Conservation (phyloP, 495 filamentous ascomycete genomes). For the Pseudotulostoma volvatum region DNA sequence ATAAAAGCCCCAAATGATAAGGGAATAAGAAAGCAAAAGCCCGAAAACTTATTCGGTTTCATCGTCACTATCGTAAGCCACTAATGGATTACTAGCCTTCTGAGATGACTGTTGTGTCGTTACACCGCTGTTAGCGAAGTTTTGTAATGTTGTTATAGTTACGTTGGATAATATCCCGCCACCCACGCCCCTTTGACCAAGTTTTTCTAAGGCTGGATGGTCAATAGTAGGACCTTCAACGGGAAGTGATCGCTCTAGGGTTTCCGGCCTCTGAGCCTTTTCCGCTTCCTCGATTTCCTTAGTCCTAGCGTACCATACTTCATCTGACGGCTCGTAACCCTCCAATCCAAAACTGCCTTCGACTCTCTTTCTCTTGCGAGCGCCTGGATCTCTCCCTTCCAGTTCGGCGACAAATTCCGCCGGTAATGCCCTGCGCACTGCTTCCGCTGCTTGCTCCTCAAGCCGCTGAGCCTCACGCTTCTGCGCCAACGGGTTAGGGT, state of each 20-base stretch:
- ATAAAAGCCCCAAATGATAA: too few species aligned
- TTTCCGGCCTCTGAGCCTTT: constrained; percentile 25
- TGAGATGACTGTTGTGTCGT: constrained; percentile 20
- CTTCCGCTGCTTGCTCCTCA: constrained; percentile 97
- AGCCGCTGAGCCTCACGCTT: constrained; percentile 77
- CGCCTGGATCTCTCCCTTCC: constrained; percentile 77
- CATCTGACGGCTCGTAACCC: constrained; percentile 89
- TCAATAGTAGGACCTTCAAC: constrained; percentile 22
- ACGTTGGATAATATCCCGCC: constrained; percentile 66
- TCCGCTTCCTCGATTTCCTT: constrained; percentile 29
- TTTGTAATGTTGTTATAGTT: constrained; percentile 56
- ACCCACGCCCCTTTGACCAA: constrained; percentile 9
- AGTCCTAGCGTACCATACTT: constrained; percentile 71
- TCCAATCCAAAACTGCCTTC: constrained; percentile 78
- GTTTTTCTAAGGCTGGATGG: constrained; percentile 3
- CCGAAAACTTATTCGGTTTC: constrained; percentile 42
- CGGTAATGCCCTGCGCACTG: constrained; percentile 78
- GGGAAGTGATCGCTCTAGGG: constrained; percentile 25
- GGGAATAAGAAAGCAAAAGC: too few species aligned
- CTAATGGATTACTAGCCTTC: constrained; percentile 46
- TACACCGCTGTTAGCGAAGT: constrained; percentile 25
- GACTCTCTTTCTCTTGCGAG: constrained; percentile 71
- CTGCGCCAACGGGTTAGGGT: constrained; percentile 91
- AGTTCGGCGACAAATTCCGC: constrained; percentile 86
- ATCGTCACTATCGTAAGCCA: constrained; percentile 83